Base-by-base conservation (phyloP, 352 stramenopile genomes). In the Phytophthora cactorum region DNA sequence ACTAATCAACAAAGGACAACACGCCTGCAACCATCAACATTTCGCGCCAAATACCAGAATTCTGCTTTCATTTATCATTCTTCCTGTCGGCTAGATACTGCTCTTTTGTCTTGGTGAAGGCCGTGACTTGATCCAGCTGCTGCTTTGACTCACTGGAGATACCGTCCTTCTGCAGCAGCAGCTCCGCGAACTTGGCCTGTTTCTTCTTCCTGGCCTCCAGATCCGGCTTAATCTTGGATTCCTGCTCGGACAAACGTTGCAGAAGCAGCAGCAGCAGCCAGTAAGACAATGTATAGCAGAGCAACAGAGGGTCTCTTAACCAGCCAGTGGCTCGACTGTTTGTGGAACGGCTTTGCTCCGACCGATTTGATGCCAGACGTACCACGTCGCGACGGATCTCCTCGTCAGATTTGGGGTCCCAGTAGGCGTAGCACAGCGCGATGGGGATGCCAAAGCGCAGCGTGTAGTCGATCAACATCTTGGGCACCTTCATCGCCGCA, bases 381-480 rank as follows among this genome's bases (percentile, higher is more conserved):
- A 96, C 88, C 69, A 96, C 71, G 41, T 88, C 81, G 56, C 74
- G 70, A 61, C 88, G 88, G 65, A 95, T 93, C 51, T 91, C 75
- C 12, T 93, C 88, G 56, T 95, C 77, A 2, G 81, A 77, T 25
- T 86, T 79, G 8, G 88, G 88, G 46, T 91, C 68, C 81, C 85
- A 96, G 63, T 82, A 91, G 52, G 77, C 82, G 59, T 84, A 81
- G 44, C 79, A 87, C 25, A 91, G 59, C 14, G 68, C 85, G 10
- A 86, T 91, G 51, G 86, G 80, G 43, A 94, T 75, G 34, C 82
- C 81, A 68, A 96, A 91, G 71, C 91, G 74, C 46, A 86, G 52
- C 25, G 60, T 70, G 66, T 93, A 96, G 66, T 96, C 85, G 50
- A 95, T 50, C 53, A 96, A 28, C 88, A 96, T 93, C 74, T 92